Conservation (phyloP, 2,329 filamentous ascomycete genomes). For the Coniochaeta hoffmannii region DNA sequence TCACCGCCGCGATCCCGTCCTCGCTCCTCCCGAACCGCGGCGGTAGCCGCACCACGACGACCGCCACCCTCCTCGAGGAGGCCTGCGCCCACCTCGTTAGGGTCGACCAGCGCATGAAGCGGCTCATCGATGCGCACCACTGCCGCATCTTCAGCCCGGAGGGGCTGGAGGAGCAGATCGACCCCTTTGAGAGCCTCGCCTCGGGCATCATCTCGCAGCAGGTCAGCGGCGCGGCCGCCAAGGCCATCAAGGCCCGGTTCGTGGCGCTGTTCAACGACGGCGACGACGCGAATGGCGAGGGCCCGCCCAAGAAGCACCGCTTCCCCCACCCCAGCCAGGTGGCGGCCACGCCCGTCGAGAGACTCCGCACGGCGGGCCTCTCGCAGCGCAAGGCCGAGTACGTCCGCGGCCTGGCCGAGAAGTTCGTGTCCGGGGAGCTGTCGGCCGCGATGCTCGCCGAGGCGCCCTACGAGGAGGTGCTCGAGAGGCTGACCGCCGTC, state of each 20-base stretch:
- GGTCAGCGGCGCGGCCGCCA: conserved; percentile 86
- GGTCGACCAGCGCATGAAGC: conserved; percentile 64
- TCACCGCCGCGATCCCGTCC: conserved; percentile 27
- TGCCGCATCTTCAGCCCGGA: conserved; percentile 76
- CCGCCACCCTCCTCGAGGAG: conserved; percentile 63
- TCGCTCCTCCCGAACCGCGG: conserved; percentile 24
- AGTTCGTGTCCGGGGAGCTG: conserved; percentile 70
- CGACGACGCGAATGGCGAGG: conserved; percentile 14
- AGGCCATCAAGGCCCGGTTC: conserved; percentile 82
- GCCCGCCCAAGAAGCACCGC: conserved; percentile 7
- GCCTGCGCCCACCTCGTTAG: conserved; percentile 68
- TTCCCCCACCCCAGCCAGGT: conserved; percentile 79
- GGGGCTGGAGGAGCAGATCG: conserved; percentile 75
- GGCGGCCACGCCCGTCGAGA: conserved; percentile 51
- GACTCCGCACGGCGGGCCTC: conserved; percentile 75
- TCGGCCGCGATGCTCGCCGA: conserved; percentile 67
- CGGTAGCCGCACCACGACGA: conserved; percentile 51
- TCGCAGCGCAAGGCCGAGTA: conserved; percentile 97
- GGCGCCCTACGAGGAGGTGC: conserved; percentile 77
- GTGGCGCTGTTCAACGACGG: conserved; percentile 57
- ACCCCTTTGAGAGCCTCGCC: conserved; percentile 77
- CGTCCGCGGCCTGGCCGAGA: conserved; percentile 74
- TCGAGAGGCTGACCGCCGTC: conserved; percentile 76
- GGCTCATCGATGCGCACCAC: conserved; percentile 64
- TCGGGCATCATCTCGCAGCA: conserved; percentile 95